Base-by-base conservation (phyloP, 1,139 yeast genomes). In the Saccharomyces hybrid region DNA sequence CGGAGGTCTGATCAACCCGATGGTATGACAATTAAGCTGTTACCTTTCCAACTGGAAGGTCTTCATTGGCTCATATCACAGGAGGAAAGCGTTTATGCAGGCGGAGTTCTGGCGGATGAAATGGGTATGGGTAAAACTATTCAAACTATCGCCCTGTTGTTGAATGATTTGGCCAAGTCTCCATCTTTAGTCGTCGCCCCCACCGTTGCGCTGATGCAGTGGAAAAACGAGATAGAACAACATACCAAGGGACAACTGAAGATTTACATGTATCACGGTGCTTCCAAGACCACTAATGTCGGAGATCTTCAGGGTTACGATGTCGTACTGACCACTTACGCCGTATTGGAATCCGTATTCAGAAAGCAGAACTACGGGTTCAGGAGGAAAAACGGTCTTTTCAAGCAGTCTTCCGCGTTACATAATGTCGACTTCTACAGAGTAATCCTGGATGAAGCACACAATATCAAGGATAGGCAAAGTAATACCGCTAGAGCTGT, bases 41-140 rank as follows among this genome's bases (percentile, higher is more conserved):
- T 93, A 47, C 98, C 98, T 0, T 93, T 95, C 70, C 99, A 93
- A 70, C 75, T 82, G 14, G 99, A 93, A 73, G 99, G 99, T 27
- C 75, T 93, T 52, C 81, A 87, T 65, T 93, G 99, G 99, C 77
- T 93, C 55, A 63, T 81, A 19, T 78, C 81, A 52, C 98, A 93
- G 71, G 99, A 93, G 68, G 82, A 82, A 34, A 79, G 90, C 23
- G 58, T 57, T 16, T 93, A 87, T 68, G 77, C 79, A 16, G 98
- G 99, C 26, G 99, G 99, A 3, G 84, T 93, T n/a, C 74, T 93
- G 51, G 99, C 99, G 2, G 99, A 93, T 73, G 99, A 93, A 71
- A 93, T 93, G 99, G 99, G 99, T 50, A 91, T 93, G 98, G 99
- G 99, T 62, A 93, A 93, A 66, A 93, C 99, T 1, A 90, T 93